These are phyloP conservation scores for Echites panduratus DNA, from an alignment of 257 asterid genomes.

Conservation along the genomic window DNA sequence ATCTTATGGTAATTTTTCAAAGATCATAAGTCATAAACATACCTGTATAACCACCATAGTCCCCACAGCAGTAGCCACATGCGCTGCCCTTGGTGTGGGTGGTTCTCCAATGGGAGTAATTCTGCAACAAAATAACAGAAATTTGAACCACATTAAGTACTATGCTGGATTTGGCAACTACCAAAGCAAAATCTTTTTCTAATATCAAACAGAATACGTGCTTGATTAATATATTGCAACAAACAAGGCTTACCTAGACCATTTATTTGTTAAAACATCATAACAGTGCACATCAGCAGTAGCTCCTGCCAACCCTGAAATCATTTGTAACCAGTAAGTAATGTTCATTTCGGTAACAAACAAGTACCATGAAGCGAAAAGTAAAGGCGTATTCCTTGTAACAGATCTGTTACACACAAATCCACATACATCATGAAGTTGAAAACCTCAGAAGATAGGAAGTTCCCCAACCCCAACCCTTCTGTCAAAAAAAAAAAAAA, in stretches of 20 bases:
- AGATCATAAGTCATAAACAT: constrained; percentile 21
- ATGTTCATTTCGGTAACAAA: not conserved
- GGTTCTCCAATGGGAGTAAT: constrained; percentile 97
- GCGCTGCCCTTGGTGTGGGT: constrained; percentile 99
- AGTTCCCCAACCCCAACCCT: not conserved
- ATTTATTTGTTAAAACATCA: constrained; percentile 82
- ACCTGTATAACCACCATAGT: constrained; percentile 99
- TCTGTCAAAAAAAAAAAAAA: not conserved
- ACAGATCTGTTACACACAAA: not conserved
- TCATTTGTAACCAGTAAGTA: constrained; percentile 11
- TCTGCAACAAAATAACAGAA: constrained; percentile 35
- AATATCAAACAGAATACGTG: constrained; percentile 7
- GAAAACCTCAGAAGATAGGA: not conserved
- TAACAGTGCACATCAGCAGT: constrained; percentile 97
- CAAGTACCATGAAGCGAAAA: not conserved
- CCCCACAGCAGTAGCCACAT: constrained; percentile 98
- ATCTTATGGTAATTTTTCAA: constrained; percentile 2
- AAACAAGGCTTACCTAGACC: constrained; percentile 68
- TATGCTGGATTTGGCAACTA: constrained; percentile 17
- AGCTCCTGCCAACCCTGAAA: constrained; percentile 97
- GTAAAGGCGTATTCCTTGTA: not conserved
- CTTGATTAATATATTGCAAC: not conserved
- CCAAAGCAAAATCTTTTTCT: constrained; percentile 2
- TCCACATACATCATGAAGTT: no score
- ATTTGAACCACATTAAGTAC: constrained; percentile 3